Evolutionary conservation across 345 rosid species (phyloP), one percentile per base, ranked within the genome.

Genomic region (Eucalyptus tenuipes): DNA sequence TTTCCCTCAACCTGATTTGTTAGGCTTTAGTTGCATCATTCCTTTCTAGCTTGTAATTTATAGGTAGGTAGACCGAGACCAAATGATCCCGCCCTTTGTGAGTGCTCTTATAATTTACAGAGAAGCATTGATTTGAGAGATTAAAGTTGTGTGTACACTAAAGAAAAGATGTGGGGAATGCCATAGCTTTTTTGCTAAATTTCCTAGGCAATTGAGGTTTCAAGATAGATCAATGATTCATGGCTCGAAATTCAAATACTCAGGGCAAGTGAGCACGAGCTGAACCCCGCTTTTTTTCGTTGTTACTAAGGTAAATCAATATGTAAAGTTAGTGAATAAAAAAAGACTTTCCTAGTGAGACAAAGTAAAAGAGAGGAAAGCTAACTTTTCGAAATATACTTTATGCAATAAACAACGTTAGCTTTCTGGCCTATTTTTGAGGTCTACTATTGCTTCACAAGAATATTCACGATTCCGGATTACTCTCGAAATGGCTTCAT

Each of bases 311-410:
- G 61, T 55, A 55, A 55, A 55, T 24, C 61, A 0, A 25, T 55
- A 55, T 24, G 13, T 55, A 55, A 24, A 71, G 81, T 9, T 0
- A 33, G 81, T 33, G 81, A 33, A 71, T 71, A 17, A 17, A 9
- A 33, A 7, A 71, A 7, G 40, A 7, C 4, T 33, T 71, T 71
- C 44, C 1, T 0, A 40, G 47, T 7, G 1, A 0, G 15, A 40
- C 27, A 22, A 40, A 20, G 82, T 20, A 40, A 75, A 75, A 24
- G 82, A 6, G 8, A 75, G 47, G 82, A 75, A 75, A 75, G 42
- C 44, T 6, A 71, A 4, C 81, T 71, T 37, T 71, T 0, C 16
- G 0, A 71, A 71, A 71, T 18, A 20, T 44, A 37, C 45, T 40
- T 40, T 40, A 10, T 6, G 24, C 47, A 75, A 20, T 11, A 75